Base-by-base conservation (phyloP, 495 filamentous ascomycete genomes). In the Pseudoneurospora amorphoporcata region DNA sequence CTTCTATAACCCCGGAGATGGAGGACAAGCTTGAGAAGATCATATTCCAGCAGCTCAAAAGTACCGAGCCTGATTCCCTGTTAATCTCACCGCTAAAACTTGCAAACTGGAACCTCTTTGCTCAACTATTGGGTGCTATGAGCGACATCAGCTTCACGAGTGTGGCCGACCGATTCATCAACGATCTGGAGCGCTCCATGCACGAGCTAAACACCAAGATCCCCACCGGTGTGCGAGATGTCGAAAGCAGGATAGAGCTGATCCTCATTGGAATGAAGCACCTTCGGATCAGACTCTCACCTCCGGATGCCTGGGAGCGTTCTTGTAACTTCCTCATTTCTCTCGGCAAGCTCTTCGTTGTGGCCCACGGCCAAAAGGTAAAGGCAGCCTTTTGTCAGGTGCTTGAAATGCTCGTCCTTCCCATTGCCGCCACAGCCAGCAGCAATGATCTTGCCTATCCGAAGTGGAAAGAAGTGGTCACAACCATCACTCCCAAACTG, bases 371-470 rank as follows among this genome's bases (percentile, higher is more conserved):
- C 7, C 91, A 91, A 72, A 89, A 89, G 39, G 89, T 97, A 73
- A 99, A 98, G 77, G 90, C 94, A 74, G 93, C 94, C 32, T 99
- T 97, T 76, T 98, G 95, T 81, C 91, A 94, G 76, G 88, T 97
- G 7, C 86, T 98, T 73, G 93, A 93, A 74, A 92, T 91, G 71
- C 86, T 98, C 12, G 81, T 98, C 40, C 88, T 97, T n/a, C 92
- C 94, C 1, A 89, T 99, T 69, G 94, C 94, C 19, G 91, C 92
- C 1, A 90, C 87, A 70, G 92, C 92, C 35, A 88, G 82, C 69
- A 89, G 88, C 77, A 88, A 86, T 68, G 90, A 97, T 73, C 83
- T 97, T 42, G 88, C 90, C 32, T 85, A 90, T 61, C 90, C 91
- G 29, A 93, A 89, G 75, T 99, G 95, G 94, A 90, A 87, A 76